Evolutionary conservation across 1,139 yeast genomes (phyloP).

Genomic region (Fermentozyma sake): DNA sequence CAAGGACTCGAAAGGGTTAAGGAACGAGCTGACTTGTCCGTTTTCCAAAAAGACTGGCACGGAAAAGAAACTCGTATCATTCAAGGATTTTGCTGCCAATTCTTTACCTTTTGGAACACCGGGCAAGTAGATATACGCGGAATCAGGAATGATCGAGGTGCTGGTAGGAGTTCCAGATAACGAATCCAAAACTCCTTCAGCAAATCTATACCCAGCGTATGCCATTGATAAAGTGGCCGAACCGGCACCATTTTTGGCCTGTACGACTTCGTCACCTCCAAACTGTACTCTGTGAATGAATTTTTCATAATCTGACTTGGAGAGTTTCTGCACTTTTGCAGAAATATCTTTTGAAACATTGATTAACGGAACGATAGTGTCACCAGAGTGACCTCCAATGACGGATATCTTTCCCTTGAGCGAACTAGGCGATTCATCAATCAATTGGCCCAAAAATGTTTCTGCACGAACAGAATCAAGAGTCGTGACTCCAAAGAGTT

Average conservation of each 20-base stretch:
- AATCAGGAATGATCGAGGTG: slow-evolving; percentile 36
- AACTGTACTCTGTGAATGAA: slow-evolving; percentile 63
- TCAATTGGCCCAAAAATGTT: slow-evolving; percentile 51
- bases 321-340: slow-evolving; percentile 25
- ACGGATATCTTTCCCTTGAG: slow-evolving; percentile 53
- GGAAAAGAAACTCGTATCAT: slow-evolving; percentile 52
- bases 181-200: slow-evolving; percentile 47
- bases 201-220: slow-evolving; percentile 67
- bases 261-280: slow-evolving; percentile 78
- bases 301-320: slow-evolving; percentile 31
- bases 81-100: slow-evolving; percentile 33
- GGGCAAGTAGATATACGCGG: slow-evolving; percentile 59
- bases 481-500: slow-evolving; percentile 70
- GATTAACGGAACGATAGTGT: slow-evolving; percentile 62
- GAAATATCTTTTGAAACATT: slow-evolving; percentile 24
- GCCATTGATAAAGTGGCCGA: slow-evolving; percentile 80
- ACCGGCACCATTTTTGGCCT: slow-evolving; percentile 74
- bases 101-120: slow-evolving; percentile 49
- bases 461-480: slow-evolving; percentile 68
- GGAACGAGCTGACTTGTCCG: slow-evolving; percentile 45
- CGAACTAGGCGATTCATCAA: slow-evolving; percentile 28
- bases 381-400: slow-evolving; percentile 76
- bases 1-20: slow-evolving; percentile 39
- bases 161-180: slow-evolving; percentile 25
- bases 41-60: slow-evolving; percentile 54